Evolutionary conservation across 2,329 filamentous ascomycete species (phyloP).

Genomic region (Apiospora phragmitis): DNA sequence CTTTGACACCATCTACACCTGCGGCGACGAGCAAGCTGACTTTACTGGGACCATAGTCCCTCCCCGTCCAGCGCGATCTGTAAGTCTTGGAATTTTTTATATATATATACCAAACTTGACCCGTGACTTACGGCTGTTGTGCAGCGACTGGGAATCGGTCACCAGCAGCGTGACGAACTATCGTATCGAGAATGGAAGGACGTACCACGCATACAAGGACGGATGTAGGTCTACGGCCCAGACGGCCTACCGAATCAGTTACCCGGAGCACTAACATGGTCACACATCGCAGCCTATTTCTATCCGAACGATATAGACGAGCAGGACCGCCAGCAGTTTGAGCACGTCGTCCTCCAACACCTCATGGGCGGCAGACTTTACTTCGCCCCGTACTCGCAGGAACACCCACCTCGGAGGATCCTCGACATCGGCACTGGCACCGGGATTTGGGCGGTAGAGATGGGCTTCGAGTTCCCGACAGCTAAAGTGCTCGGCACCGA

Average conservation of each 20-base stretch:
- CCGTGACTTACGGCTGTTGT: neutral
- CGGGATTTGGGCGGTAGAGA: constrained; percentile 65
- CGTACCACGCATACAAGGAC: constrained; percentile 48
- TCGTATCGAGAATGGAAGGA: constrained; percentile 37
- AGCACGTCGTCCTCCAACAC: constrained; percentile 36
- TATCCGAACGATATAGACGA: constrained; percentile 47
- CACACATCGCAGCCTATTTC: constrained; percentile 40
- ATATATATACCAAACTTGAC: neutral
- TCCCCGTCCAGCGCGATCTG: neutral
- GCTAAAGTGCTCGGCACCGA: constrained; percentile 64
- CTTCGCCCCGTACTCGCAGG: constrained; percentile 42
- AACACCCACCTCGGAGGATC: constrained; percentile 34
- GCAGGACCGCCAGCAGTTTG: constrained; percentile 41
- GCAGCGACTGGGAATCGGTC: constrained; percentile 25
- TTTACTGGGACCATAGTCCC: neutral
- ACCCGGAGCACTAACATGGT: neutral
- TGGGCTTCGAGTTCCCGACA: constrained; percentile 62
- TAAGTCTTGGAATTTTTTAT: neutral
- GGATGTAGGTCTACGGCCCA: constrained; percentile 39
- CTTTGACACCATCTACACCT: neutral
- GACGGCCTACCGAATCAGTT: neutral
- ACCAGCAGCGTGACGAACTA: constrained; percentile 25
- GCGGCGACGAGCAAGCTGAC: neutral
- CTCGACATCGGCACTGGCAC: constrained; percentile 47
- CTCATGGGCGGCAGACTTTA: constrained; percentile 38